Percentiles rank a stretch among this genome's conserved stretches.
Evolutionary conservation across 768 basidiomycete genomes (phyloP).

Genomic region (Lyophyllum atratum): DNA sequence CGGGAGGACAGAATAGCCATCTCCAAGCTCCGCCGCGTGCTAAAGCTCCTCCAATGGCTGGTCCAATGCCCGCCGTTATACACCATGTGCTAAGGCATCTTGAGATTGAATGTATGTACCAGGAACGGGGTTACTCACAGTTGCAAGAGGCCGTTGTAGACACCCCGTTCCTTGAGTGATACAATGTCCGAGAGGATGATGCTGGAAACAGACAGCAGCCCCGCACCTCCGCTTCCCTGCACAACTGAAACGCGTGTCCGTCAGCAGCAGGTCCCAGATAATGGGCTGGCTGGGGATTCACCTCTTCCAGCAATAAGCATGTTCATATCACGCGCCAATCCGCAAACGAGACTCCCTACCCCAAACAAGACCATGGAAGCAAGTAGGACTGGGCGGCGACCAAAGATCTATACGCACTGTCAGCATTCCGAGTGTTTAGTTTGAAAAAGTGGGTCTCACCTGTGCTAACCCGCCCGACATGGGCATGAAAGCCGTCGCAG

Average conservation of each 20-base stretch:
- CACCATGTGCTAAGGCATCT: too few species aligned
- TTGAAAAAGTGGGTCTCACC: too few species aligned
- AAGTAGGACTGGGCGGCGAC: conserved; percentile 33
- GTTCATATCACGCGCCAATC: conserved; percentile 37
- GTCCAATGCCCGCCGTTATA: conserved; percentile 36
- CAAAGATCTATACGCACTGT: conserved; percentile 35
- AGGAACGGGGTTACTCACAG: neutral
- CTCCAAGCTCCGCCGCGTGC: conserved; percentile 35
- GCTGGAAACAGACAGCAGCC: conserved; percentile 34
- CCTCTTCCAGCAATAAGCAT: conserved; percentile 41
- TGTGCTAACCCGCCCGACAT: conserved; percentile 33
- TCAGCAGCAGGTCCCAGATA: neutral
- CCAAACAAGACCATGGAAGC: conserved; percentile 31
- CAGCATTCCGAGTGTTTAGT: too few species aligned
- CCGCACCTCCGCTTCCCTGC: conserved; percentile 44
- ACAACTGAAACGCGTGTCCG: conserved; percentile 24
- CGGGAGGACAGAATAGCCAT: conserved; percentile 40
- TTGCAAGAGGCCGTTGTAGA: conserved; percentile 38
- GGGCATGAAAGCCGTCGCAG: conserved; percentile 39
- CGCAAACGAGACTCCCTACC: conserved; percentile 39
- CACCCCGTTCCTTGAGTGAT: conserved; percentile 46
- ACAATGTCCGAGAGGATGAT: conserved; percentile 51
- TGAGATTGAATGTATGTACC: too few species aligned
- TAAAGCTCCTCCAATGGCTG: conserved; percentile 36
- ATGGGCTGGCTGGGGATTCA: too few species aligned